phyloP scores from a whole-genome alignment of 352 stramenopile species.

The Achlya hypogyna region DNA sequence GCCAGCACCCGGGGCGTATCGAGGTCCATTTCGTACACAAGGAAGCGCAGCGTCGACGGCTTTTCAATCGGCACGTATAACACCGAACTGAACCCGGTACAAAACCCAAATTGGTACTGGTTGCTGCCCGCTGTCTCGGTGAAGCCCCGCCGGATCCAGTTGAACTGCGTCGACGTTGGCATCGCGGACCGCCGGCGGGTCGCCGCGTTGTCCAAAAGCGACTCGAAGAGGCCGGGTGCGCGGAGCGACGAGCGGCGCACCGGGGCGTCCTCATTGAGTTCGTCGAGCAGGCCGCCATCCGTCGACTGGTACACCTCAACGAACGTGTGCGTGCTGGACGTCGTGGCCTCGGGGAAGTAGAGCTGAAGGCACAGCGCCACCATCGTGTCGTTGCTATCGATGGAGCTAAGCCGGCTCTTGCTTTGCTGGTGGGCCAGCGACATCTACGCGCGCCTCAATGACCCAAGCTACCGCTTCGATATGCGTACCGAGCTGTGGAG shows the following conservation, averaged over 20 bases:
- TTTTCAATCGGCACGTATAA: constrained; percentile 49
- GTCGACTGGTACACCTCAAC: constrained; percentile 40
- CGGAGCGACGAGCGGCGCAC: constrained; percentile 64
- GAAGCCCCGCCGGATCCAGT: constrained; percentile 63
- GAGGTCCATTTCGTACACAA: constrained; percentile 59
- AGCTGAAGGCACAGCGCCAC: constrained; percentile 68
- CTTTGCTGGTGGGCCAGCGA: background rate
- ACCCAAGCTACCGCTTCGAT: background rate
- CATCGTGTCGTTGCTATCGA: constrained; percentile 56
- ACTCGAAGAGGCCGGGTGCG: constrained; percentile 55
- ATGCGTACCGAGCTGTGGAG: background rate
- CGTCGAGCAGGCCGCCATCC: constrained; percentile 43
- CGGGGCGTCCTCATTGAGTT: constrained; percentile 40
- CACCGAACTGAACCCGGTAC: constrained; percentile 68
- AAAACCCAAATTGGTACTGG: constrained; percentile 26
- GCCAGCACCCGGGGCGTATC: background rate
- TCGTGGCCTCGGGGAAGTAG: constrained; percentile 28
- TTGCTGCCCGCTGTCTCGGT: constrained; percentile 56
- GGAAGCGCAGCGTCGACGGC: constrained; percentile 56
- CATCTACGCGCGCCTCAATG: background rate
- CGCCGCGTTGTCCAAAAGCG: constrained; percentile 35
- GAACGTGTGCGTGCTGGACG: constrained; percentile 50
- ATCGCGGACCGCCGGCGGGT: constrained; percentile 30
- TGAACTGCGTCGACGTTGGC: constrained; percentile 23
- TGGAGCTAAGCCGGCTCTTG: background rate